These are phyloP conservation scores for Nemania serpens DNA, from an alignment of 2,329 filamentous ascomycete species.

Conservation along the genomic window DNA sequence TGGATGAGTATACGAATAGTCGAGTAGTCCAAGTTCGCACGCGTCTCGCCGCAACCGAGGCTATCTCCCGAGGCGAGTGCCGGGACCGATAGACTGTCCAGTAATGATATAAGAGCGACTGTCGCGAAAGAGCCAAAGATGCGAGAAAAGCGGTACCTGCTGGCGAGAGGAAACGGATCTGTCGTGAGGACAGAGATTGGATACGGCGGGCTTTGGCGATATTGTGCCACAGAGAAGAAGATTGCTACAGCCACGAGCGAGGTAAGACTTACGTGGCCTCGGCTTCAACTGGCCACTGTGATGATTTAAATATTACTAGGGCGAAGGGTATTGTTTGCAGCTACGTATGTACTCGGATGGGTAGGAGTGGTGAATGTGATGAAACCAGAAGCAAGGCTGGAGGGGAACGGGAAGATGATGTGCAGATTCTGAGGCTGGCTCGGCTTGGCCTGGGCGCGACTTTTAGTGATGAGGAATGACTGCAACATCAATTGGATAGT, in stretches of 20 bases:
- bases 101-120: background rate
- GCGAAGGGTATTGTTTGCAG: background rate
- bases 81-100: background rate
- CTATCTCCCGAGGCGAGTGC: background rate
- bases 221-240: constrained; percentile 7
- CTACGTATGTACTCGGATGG: background rate
- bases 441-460: constrained; percentile 6
- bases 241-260: background rate
- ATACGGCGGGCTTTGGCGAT: background rate
- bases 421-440: constrained; percentile 26
- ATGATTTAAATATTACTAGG: background rate
- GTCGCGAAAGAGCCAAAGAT: background rate
- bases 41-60: background rate
- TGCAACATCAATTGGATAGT: too few relatives aligned
- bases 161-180: background rate
- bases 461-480: background rate
- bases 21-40: background rate
- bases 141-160: background rate
- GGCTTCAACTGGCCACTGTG: too few relatives aligned
- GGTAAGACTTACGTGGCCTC: background rate
- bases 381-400: constrained; percentile 13
- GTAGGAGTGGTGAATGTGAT: background rate
- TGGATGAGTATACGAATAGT: background rate
- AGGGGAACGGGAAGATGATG: constrained; percentile 9
- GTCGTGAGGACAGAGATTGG: background rate